A percentile compares a stretch with the other conserved stretches of the same genome.
phyloP scores from a whole-genome alignment of 345 rosid genomes.

The Punica granatum region DNA sequence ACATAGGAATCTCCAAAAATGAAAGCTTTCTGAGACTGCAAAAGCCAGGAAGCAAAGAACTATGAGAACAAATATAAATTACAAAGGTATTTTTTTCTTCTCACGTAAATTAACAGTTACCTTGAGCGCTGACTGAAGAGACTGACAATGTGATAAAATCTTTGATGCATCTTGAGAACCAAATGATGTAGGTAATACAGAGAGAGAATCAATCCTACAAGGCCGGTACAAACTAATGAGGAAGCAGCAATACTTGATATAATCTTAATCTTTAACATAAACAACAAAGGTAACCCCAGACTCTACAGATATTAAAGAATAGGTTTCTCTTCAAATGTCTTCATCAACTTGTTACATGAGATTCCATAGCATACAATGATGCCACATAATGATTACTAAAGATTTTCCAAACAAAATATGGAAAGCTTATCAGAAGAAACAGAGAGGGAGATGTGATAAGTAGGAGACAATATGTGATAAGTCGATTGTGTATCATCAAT shows the following conservation, averaged over 20 bases:
- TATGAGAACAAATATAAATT: neutral
- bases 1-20: conserved; percentile 64
- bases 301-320: neutral
- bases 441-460: neutral
- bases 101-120: conserved; percentile 24
- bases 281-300: neutral
- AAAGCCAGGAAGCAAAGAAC: neutral
- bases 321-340: neutral
- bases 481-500: neutral
- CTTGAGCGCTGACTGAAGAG: conserved; percentile 69
- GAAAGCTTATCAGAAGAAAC: neutral
- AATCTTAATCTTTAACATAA: neutral
- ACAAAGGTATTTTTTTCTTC: neutral
- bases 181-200: conserved; percentile 70
- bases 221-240: neutral
- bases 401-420: neutral
- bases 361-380: neutral
- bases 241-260: neutral
- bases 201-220: conserved; percentile 87
- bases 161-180: conserved; percentile 68
- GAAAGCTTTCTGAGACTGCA: conserved; percentile 66
- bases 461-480: neutral
- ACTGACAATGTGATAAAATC: conserved; percentile 64
- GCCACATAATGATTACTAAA: neutral
- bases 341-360: neutral